These are phyloP conservation scores for Alternaria ethzedia DNA, from an alignment of 2,329 filamentous ascomycete genomes.

Conservation along the genomic window DNA sequence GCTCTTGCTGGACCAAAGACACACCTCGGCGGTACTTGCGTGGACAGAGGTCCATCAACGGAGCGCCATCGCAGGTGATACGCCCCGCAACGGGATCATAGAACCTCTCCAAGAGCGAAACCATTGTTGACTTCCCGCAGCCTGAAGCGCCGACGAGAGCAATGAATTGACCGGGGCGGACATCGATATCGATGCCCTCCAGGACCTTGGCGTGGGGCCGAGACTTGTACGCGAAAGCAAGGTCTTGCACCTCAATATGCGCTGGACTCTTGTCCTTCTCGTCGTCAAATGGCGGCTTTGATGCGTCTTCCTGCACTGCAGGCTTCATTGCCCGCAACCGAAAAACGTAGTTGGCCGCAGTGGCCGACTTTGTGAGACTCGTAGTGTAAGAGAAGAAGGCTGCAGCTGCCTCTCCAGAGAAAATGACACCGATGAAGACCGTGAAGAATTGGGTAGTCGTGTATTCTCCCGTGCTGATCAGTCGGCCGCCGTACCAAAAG, in stretches of 20 bases:
- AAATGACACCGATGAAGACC: constrained; percentile 68
- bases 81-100: constrained; percentile 85
- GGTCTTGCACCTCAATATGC: constrained; percentile 59
- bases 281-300: constrained; percentile 41
- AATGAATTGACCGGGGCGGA: constrained; percentile 74
- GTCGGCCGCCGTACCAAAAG: constrained; percentile 48
- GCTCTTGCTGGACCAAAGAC: constrained; percentile 91
- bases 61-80: constrained; percentile 78
- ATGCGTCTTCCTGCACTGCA: constrained; percentile 47
- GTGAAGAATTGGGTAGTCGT: constrained; percentile 88
- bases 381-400: constrained; percentile 92
- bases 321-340: constrained; percentile 50
- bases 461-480: constrained; percentile 57
- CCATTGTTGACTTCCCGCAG: constrained; percentile 93
- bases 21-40: constrained; percentile 85
- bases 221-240: constrained; percentile 83
- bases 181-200: constrained; percentile 75
- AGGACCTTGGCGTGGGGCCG: constrained; percentile 79
- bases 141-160: constrained; percentile 91
- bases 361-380: constrained; percentile 95
- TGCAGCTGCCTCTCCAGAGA: constrained; percentile 69
- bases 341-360: constrained; percentile 69
- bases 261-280: constrained; percentile 39
- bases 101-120: constrained; percentile 89
- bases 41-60: constrained; percentile 76